These are phyloP conservation scores for Lignosus rhinocerotis DNA, from an alignment of 1,284 basidiomycete species.

Conservation along the genomic window DNA sequence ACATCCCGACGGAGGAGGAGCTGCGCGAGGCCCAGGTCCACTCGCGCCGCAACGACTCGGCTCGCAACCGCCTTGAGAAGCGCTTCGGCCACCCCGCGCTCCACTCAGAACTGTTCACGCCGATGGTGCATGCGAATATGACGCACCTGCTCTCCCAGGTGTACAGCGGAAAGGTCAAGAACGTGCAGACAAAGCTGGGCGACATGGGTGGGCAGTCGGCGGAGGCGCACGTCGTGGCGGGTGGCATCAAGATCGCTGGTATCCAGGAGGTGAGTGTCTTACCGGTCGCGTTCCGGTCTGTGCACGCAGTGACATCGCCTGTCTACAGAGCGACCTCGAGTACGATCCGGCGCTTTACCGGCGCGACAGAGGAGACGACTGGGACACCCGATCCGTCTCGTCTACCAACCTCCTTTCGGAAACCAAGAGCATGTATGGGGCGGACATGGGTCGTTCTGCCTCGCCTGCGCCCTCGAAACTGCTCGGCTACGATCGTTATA, in stretches of 20 bases:
- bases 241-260: conserved; percentile 77
- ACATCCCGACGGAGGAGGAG: conserved; percentile 72
- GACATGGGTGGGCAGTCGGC: conserved; percentile 77
- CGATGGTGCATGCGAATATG: conserved; percentile 86
- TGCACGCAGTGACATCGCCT: background rate
- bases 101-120: conserved; percentile 79
- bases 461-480: conserved; percentile 45
- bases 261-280: conserved; percentile 58
- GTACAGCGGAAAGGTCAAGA: conserved; percentile 70
- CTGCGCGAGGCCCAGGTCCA: conserved; percentile 70
- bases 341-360: conserved; percentile 74
- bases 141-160: conserved; percentile 75
- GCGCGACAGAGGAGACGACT: conserved; percentile 81
- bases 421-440: conserved; percentile 43
- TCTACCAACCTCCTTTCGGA: conserved; percentile 54
- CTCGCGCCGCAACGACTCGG: conserved; percentile 67
- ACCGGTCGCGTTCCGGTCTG: background rate
- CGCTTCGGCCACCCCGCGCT: conserved; percentile 88
- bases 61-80: conserved; percentile 71
- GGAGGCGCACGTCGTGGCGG: conserved; percentile 69
- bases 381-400: conserved; percentile 72
- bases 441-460: conserved; percentile 37
- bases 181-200: conserved; percentile 60
- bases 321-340: conserved; percentile 60
- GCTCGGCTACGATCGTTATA: conserved; percentile 54